phyloP scores from a whole-genome alignment of 2,329 filamentous ascomycete species.

The Basipetospora chlamydospora region DNA sequence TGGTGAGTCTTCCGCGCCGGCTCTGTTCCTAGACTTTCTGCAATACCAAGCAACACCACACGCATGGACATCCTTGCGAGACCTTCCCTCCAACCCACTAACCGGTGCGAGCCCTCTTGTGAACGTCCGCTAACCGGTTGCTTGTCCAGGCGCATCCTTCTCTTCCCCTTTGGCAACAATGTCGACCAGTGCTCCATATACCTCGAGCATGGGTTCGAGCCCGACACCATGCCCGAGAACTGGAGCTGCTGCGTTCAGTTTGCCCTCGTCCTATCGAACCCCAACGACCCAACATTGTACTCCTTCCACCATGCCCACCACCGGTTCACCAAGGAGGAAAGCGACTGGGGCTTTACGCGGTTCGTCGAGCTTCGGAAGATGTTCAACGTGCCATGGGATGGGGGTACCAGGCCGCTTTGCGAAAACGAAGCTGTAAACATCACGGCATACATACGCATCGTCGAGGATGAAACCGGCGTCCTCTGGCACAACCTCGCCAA shows the following conservation, averaged over 20 bases:
- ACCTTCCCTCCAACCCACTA: too few species aligned
- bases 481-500: conserved; percentile 85
- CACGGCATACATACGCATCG: conserved; percentile 67
- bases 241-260: conserved; percentile 98
- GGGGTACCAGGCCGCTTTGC: conserved; percentile 51
- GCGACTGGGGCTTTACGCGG: conserved; percentile 97
- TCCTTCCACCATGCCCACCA: conserved; percentile 77
- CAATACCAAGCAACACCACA: too few species aligned
- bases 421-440: conserved; percentile 67
- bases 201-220: conserved; percentile 82
- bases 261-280: conserved; percentile 84
- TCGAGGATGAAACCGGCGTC: conserved; percentile 79
- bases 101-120: too few species aligned
- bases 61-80: too few species aligned
- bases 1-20: conserved; percentile 50
- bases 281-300: conserved; percentile 77
- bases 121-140: conserved; percentile 8
- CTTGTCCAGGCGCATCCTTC: conserved; percentile 62
- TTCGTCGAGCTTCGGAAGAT: conserved; percentile 81
- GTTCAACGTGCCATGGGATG: conserved; percentile 66
- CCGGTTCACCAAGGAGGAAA: conserved; percentile 89
- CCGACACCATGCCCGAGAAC: conserved; percentile 63
- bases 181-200: conserved; percentile 91
- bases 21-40: too few species aligned
- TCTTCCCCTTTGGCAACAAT: conserved; percentile 92